Conservation (phyloP, 116 monocot genomes). For the Trichopus zeylanicus region DNA sequence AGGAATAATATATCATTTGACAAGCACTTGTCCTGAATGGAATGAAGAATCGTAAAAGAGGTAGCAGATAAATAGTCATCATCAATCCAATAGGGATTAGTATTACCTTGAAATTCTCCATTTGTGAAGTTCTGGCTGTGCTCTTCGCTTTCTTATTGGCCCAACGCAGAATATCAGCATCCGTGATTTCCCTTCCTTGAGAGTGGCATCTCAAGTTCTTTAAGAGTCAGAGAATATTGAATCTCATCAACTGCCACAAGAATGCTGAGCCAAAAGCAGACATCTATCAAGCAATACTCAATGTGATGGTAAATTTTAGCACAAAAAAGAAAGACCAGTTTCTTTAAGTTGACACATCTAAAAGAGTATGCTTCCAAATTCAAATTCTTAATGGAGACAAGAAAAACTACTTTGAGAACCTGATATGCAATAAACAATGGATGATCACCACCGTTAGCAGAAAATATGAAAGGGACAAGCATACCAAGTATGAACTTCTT, state of each 20-base stretch:
- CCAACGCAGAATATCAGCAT: conserved; percentile 81
- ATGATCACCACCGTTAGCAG: not conserved
- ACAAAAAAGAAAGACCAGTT: not conserved
- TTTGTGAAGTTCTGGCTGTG: conserved; percentile 50
- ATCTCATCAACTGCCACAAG: conserved; percentile 95
- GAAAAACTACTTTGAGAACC: not conserved
- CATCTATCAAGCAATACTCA: not conserved
- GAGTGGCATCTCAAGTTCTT: conserved; percentile 75
- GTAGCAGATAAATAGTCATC: not conserved
- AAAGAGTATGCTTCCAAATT: no score
- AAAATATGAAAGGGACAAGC: not conserved
- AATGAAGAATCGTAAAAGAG: not conserved
- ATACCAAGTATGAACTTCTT: conserved; percentile 85
- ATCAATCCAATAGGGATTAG: conserved; percentile 1
- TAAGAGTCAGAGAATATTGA: conserved; percentile 66
- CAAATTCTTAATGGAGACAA: no score
- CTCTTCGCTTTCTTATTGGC: conserved; percentile 66
- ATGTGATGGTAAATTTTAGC: not conserved
- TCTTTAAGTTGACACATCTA: no score
- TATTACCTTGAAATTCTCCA: conserved; percentile 89
- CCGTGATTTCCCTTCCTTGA: conserved; percentile 81
- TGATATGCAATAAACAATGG: no score
- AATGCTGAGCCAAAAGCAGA: conserved; percentile 48
- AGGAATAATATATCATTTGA: conserved; percentile 79
- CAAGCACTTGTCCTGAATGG: conserved; percentile 57